A percentile compares a stretch with the other conserved stretches of the same genome.
Evolutionary conservation across 257 asterid genomes (phyloP).

Genomic region (Nicotiana knightiana): DNA sequence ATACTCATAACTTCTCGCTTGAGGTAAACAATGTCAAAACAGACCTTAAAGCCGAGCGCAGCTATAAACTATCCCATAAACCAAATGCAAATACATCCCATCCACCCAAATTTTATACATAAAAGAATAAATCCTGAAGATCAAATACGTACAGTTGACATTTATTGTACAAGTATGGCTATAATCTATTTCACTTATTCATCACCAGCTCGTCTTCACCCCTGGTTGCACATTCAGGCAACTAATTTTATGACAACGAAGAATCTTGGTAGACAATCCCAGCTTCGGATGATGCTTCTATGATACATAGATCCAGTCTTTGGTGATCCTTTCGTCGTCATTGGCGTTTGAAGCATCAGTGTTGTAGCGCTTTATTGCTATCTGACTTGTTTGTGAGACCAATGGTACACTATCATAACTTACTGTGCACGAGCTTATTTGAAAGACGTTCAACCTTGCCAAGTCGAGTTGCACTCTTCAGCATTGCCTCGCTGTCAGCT

Average conservation of each 20-base stretch:
- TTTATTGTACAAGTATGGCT: neutral
- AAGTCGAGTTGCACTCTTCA: slow-evolving; percentile 38
- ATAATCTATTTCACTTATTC: neutral
- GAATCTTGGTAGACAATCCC: neutral
- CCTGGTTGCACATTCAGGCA: slow-evolving; percentile 5
- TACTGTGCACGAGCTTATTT: slow-evolving; percentile 41
- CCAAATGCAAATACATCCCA: neutral
- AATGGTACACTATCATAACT: slow-evolving; percentile 41
- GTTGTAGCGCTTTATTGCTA: neutral
- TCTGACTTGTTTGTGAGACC: neutral
- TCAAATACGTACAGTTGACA: neutral
- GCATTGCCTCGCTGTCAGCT: slow-evolving; percentile 53
- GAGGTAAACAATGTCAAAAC: neutral
- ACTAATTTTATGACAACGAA: neutral
- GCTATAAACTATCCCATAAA: neutral
- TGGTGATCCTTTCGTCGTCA: neutral
- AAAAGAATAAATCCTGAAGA: neutral
- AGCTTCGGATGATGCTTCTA: neutral
- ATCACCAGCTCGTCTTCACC: neutral
- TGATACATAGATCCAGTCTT: neutral
- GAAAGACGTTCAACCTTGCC: slow-evolving; percentile 33
- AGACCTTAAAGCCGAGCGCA: neutral
- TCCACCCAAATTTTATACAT: neutral
- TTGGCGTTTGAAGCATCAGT: neutral
- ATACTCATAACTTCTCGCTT: neutral